A percentile compares a stretch with the other conserved stretches of the same genome.
phyloP scores from a whole-genome alignment of 257 asterid genomes.

The Leptodermis oblonga region DNA sequence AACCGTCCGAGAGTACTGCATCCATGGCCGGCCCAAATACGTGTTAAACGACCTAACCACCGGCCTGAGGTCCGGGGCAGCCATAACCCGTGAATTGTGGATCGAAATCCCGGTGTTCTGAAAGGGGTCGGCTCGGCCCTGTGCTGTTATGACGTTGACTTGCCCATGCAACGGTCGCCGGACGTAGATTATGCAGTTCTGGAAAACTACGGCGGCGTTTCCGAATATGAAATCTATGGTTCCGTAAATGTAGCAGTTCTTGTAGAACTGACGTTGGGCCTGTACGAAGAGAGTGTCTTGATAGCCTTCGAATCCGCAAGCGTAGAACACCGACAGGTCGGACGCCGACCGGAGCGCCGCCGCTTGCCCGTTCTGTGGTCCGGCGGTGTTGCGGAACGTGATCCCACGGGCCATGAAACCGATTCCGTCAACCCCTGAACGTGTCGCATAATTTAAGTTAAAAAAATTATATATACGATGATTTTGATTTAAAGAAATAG shows the following conservation, averaged over 20 bases:
- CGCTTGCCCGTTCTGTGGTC: conserved; percentile 66
- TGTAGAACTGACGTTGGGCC: conserved; percentile 77
- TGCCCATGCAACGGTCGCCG: conserved; percentile 67
- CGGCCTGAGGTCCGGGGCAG: conserved; percentile 60
- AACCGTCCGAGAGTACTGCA: conserved; percentile 64
- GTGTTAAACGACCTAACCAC: conserved; percentile 35
- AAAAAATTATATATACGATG: no score
- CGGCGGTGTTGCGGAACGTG: conserved; percentile 78
- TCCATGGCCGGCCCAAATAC: conserved; percentile 83
- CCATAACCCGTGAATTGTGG: conserved; percentile 49
- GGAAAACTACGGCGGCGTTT: conserved; percentile 78
- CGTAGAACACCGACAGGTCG: conserved; percentile 77
- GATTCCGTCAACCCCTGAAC: conserved; percentile 62
- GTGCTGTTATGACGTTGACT: conserved; percentile 71
- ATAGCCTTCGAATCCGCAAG: conserved; percentile 73
- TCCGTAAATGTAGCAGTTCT: conserved; percentile 60
- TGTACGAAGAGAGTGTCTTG: conserved; percentile 85
- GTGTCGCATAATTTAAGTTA: no score
- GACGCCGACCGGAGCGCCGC: conserved; percentile 85
- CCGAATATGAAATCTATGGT: conserved; percentile 87
- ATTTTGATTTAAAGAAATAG: not conserved
- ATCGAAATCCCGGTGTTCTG: conserved; percentile 87
- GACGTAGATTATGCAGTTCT: conserved; percentile 66
- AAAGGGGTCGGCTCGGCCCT: conserved; percentile 87
- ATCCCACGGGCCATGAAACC: conserved; percentile 87